Conservation (phyloP, 345 rosid species). For the Populus pruinosa region DNA sequence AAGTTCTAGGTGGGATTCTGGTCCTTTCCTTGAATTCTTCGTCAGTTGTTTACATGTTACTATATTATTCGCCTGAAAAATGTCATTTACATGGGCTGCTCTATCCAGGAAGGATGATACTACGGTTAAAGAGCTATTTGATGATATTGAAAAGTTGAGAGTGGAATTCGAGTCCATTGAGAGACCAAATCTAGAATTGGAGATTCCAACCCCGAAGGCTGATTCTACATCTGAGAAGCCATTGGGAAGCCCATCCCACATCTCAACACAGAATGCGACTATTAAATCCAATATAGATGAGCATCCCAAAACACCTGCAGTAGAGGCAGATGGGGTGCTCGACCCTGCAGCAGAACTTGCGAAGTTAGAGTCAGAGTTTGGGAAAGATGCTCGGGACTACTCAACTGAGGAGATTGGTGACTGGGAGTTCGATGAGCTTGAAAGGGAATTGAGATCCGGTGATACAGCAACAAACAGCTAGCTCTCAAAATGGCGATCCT, state of each 20-base stretch:
- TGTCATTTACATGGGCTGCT: background rate
- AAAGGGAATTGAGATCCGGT: slow-evolving; percentile 62
- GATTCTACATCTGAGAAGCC: slow-evolving; percentile 34
- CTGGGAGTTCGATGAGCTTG: slow-evolving; percentile 98
- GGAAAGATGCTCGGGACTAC: slow-evolving; percentile 72
- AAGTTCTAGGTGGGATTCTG: slow-evolving; percentile 48
- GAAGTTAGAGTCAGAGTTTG: slow-evolving; percentile 86
- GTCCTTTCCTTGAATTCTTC: background rate
- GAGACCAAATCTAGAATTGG: slow-evolving; percentile 77
- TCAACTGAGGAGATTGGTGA: slow-evolving; percentile 73
- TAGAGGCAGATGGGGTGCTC: slow-evolving; percentile 33
- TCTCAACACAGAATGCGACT: slow-evolving; percentile 5
- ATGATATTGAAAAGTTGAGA: slow-evolving; percentile 69
- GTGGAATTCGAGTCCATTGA: slow-evolving; percentile 74
- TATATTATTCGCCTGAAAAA: background rate
- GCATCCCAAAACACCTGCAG: slow-evolving; percentile 25
- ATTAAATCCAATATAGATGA: slow-evolving; percentile 32
- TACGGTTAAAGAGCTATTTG: slow-evolving; percentile 64
- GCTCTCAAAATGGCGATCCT: background rate
- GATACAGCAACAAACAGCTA: slow-evolving; percentile 27
- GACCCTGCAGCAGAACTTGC: slow-evolving; percentile 85
- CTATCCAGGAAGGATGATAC: slow-evolving; percentile 64
- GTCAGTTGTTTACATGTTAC: background rate
- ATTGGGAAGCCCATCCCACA: slow-evolving; percentile 20
- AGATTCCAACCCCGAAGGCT: slow-evolving; percentile 47